phyloP scores from a whole-genome alignment of 2,329 filamentous ascomycete species.

The Fusarium tanahbumbuense region DNA sequence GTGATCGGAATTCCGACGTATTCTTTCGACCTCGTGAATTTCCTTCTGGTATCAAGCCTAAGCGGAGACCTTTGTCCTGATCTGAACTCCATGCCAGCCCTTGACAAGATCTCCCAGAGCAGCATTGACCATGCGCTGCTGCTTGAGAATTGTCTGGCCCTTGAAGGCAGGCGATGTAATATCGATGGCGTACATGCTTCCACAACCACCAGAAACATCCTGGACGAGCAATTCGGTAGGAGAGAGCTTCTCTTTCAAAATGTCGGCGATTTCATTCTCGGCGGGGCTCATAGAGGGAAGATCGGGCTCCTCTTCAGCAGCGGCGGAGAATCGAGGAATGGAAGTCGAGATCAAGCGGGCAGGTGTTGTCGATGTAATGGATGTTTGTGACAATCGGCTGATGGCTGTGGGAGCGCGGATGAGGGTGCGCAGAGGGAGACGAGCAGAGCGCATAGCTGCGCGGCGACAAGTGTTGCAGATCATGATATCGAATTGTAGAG shows the following conservation, averaged over 20 bases:
- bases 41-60: constrained; percentile 15
- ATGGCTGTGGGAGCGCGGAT: constrained; percentile 18
- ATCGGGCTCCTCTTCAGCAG: constrained; percentile 28
- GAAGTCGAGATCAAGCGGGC: constrained; percentile 27
- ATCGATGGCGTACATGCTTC: constrained; percentile 88
- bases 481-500: constrained; percentile 23
- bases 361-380: constrained; percentile 1
- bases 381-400: constrained; percentile 16
- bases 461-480: constrained; percentile 44
- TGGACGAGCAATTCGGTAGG: constrained; percentile 72
- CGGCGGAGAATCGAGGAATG: constrained; percentile 16
- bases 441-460: constrained; percentile 41
- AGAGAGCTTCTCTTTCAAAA: constrained; percentile 61
- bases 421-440: constrained; percentile 23
- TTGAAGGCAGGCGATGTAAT: constrained; percentile 78
- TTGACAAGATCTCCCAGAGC: constrained; percentile 80
- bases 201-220: constrained; percentile 86
- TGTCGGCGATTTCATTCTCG: constrained; percentile 69
- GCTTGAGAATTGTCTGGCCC: constrained; percentile 79
- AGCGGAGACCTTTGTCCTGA: constrained; percentile 71
- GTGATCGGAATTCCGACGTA: neutral
- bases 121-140: constrained; percentile 83
- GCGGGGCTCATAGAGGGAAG: constrained; percentile 56
- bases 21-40: neutral
- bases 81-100: constrained; percentile 84